Evolutionary conservation across 257 asterid species (phyloP).

Genomic region (Mentha longifolia): DNA sequence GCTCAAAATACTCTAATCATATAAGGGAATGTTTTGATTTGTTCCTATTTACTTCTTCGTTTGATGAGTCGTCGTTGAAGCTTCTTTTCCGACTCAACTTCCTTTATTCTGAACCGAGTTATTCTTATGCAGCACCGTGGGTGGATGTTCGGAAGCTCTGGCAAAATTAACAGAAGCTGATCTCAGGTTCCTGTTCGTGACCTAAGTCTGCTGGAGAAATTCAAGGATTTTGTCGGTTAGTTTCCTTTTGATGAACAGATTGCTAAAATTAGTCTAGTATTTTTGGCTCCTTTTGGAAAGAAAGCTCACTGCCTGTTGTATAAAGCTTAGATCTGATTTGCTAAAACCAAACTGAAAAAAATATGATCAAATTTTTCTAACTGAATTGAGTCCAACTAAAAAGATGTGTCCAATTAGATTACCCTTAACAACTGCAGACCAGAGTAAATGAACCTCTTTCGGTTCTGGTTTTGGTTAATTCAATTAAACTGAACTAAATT

Average conservation of each 20-base stretch:
- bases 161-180: slow-evolving; percentile 87
- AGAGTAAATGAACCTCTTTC: too few relatives aligned
- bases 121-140: slow-evolving; percentile 71
- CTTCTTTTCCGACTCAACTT: neutral
- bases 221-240: neutral
- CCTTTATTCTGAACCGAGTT: slow-evolving; percentile 10
- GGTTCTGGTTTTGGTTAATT: neutral
- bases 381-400: neutral
- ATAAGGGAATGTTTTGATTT: neutral
- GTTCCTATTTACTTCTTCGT: neutral
- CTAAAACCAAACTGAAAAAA: too few relatives aligned
- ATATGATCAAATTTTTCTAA: neutral
- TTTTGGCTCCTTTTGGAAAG: slow-evolving; percentile 14
- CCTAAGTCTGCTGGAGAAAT: slow-evolving; percentile 36
- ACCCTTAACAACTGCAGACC: neutral
- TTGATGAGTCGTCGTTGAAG: neutral
- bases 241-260: slow-evolving; percentile 15
- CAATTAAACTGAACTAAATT: too few relatives aligned
- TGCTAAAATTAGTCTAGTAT: slow-evolving; percentile 1
- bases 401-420: neutral
- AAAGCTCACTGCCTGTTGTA: neutral
- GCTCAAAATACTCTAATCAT: neutral
- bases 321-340: neutral
- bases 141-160: slow-evolving; percentile 83
- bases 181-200: slow-evolving; percentile 74